Conservation (phyloP, 1,284 basidiomycete genomes). For the Ustilago curta region DNA sequence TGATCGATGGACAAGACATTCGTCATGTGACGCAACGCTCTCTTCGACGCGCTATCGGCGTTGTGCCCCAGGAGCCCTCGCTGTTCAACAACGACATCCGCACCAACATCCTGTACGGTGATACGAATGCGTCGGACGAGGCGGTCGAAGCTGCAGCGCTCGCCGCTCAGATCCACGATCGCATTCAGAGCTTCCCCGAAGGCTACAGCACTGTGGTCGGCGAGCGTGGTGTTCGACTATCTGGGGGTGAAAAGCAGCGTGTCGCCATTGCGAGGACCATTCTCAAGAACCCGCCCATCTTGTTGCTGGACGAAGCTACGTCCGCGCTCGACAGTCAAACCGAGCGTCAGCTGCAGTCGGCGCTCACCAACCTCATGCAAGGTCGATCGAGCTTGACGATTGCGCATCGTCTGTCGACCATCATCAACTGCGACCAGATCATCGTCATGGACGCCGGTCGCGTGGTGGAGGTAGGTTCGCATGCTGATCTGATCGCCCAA, state of each 20-base stretch:
- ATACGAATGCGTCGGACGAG: conserved; percentile 60
- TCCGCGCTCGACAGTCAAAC: conserved; percentile 72
- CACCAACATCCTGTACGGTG: conserved; percentile 65
- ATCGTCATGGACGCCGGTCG: conserved; percentile 60
- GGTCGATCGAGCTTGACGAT: conserved; percentile 68
- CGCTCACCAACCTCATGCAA: conserved; percentile 64
- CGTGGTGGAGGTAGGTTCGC: conserved; percentile 63
- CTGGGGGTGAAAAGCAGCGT: conserved; percentile 79
- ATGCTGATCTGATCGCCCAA: conserved; percentile 60
- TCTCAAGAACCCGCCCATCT: conserved; percentile 84
- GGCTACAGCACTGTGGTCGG: conserved; percentile 81
- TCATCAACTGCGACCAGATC: conserved; percentile 67
- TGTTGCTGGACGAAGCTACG: conserved; percentile 84
- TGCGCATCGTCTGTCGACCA: conserved; percentile 67
- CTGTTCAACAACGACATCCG: conserved; percentile 83
- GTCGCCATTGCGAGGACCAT: conserved; percentile 88
- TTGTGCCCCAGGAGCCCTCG: conserved; percentile 71
- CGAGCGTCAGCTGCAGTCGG: conserved; percentile 64
- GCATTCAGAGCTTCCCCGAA: conserved; percentile 77
- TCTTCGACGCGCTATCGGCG: conserved; percentile 82
- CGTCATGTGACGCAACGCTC: conserved; percentile 82
- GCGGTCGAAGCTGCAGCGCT: conserved; percentile 58
- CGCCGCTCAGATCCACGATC: conserved; percentile 68
- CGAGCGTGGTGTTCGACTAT: conserved; percentile 82
- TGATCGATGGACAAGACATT: conserved; percentile 85